Conservation (phyloP, 106 monocot species). For the Acanthochlamys bracteata region DNA sequence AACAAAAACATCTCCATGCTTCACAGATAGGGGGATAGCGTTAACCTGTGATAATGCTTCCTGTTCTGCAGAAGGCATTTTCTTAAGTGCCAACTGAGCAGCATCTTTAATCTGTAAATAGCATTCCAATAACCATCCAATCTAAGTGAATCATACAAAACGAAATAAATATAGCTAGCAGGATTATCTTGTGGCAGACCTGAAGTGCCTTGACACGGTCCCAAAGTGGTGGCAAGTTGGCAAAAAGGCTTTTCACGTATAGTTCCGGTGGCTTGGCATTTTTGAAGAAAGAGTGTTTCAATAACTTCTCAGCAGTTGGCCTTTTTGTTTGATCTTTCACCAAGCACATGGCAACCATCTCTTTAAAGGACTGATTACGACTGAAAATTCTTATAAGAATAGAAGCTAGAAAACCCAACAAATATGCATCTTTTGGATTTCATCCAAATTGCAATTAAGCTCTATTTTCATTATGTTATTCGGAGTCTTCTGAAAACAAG, state of each 20-base stretch:
- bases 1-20: too few species aligned
- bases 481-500: too few species aligned
- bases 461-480: too few species aligned
- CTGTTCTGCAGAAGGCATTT: slow-evolving; percentile 88
- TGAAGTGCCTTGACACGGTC: slow-evolving; percentile 90
- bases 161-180: neutral
- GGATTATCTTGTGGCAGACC: slow-evolving; percentile 26
- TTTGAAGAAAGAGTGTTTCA: slow-evolving; percentile 90
- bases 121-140: too few species aligned
- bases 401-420: slow-evolving; percentile 12
- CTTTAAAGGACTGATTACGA: slow-evolving; percentile 87
- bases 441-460: neutral
- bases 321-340: slow-evolving; percentile 97
- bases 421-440: neutral
- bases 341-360: slow-evolving; percentile 98
- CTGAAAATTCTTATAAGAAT: slow-evolving; percentile 65
- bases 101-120: slow-evolving; percentile 75
- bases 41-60: slow-evolving; percentile 85
- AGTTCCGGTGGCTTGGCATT: slow-evolving; percentile 63
- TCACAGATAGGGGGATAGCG: too few species aligned
- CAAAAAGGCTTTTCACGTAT: slow-evolving; percentile 60
- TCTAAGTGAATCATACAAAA: neutral
- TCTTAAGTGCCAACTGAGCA: slow-evolving; percentile 83
- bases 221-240: slow-evolving; percentile 81
- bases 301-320: slow-evolving; percentile 86